Base-by-base conservation (phyloP, 2,329 filamentous ascomycete species). In the Salinomyces thailandicus region DNA sequence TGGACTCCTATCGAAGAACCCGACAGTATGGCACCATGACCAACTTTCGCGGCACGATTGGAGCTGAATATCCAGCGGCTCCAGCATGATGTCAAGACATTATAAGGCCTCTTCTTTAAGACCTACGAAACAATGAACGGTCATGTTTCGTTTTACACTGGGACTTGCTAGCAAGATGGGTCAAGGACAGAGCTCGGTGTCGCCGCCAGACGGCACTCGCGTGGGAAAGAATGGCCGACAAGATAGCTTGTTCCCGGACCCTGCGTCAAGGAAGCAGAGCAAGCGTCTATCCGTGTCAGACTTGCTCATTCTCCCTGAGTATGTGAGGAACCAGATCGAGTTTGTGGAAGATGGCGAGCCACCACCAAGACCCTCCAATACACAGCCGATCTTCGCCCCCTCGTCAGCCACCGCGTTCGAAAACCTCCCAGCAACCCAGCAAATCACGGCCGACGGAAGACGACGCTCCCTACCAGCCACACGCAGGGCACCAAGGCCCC, bases 21-120 rank as follows among this genome's bases (percentile, higher is more conserved):
- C 27, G 27, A 30, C 27, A 30, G 27, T n/a, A n/a, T 30, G 27
- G 27, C 11, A 15, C 14, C 22, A 26, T 30, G 27, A 30, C 27
- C 27, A 30, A 13, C 11, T 8, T 16, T 30, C 3, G 11, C 14
- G 3, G 14, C 14, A 30, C 14, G 11, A 30, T 30, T 30, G 27
- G 27, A 30, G 11, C 8, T 16, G 27, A 14, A 15, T 15, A 30
- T n/a, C n/a, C n/a, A n/a, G n/a, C n/a, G n/a, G n/a, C n/a, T n/a
- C n/a, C n/a, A n/a, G n/a, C n/a, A n/a, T n/a, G n/a, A n/a, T n/a
- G n/a, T n/a, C n/a, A n/a, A n/a, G n/a, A n/a, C n/a, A n/a, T n/a
- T n/a, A n/a, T n/a, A n/a, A n/a, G n/a, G n/a, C n/a, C n/a, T n/a
- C n/a, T n/a, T n/a, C n/a, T n/a, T n/a, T n/a, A n/a, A n/a, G n/a